Conservation (phyloP, 805 yeast species). For the Metschnikowia arizonensis region DNA sequence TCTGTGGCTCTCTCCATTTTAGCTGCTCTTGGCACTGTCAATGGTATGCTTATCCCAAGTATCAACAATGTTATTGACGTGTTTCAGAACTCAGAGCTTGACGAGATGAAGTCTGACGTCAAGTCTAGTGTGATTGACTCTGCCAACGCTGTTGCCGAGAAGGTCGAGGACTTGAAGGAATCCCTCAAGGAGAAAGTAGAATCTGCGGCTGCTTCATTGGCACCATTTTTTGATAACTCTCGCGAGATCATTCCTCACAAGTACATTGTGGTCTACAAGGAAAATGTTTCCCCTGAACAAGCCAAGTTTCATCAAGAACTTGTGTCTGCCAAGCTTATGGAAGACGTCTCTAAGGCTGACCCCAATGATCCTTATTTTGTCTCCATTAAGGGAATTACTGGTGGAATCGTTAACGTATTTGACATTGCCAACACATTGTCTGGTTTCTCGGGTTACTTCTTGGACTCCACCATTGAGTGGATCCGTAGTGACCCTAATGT, state of each 20-base stretch:
- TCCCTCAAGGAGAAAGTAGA: conserved; percentile 7
- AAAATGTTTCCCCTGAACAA: conserved; percentile 49
- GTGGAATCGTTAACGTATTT: conserved; percentile 41
- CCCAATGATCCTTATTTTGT: conserved; percentile 20
- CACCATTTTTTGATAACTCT: conserved; percentile 16
- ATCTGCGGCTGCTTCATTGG: conserved; percentile 10
- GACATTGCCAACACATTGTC: conserved; percentile 48
- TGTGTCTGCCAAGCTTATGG: conserved; percentile 47
- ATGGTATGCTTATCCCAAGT: conserved; percentile 59
- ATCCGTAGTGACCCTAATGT: conserved; percentile 64
- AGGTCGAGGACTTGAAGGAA: conserved; percentile 10
- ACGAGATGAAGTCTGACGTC: conserved; percentile 14
- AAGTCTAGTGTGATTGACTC: conserved; percentile 10
- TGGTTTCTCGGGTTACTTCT: conserved; percentile 87
- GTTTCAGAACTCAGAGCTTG: conserved; percentile 22
- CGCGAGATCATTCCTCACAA: conserved; percentile 57
- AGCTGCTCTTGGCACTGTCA: conserved; percentile 35
- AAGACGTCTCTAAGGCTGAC: conserved; percentile 31
- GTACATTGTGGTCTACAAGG: conserved; percentile 84
- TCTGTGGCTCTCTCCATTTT: conserved; percentile 42
- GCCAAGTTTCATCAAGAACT: conserved; percentile 63
- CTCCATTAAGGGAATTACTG: conserved; percentile 10
- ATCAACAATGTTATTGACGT: conserved; percentile 39
- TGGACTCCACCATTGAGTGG: conserved; percentile 66
- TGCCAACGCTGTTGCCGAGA: conserved; percentile 10